Evolutionary conservation across 202 grass and related monocot species (phyloP).

Genomic region (Schoenoplectus tabernaemontani): DNA sequence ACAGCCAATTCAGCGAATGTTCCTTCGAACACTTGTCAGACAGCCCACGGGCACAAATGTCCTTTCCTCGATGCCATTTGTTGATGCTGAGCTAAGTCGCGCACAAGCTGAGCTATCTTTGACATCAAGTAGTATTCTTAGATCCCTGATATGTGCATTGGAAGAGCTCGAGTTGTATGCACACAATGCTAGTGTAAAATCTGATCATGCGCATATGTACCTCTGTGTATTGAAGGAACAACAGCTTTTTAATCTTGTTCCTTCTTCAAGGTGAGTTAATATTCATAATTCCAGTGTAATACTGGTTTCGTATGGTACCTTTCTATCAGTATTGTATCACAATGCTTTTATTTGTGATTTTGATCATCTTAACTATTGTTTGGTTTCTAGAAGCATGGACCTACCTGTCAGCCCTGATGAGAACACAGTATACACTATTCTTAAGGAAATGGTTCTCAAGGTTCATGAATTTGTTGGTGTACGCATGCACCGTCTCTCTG

Average conservation of each 20-base stretch:
- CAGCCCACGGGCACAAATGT: conserved; percentile 59
- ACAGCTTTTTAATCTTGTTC: conserved; percentile 63
- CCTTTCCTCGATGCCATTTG: conserved; percentile 25
- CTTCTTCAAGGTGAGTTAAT: conserved; percentile 68
- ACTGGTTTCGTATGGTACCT: conserved; percentile 17
- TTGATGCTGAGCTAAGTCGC: conserved; percentile 48
- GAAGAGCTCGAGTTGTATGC: conserved; percentile 92
- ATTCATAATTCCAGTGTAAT: conserved; percentile 9
- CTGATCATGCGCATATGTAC: conserved; percentile 94
- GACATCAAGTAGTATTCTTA: conserved; percentile 80
- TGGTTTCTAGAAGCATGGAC: conserved; percentile 47
- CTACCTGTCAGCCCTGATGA: conserved; percentile 49
- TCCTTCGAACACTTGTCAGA: conserved; percentile 85
- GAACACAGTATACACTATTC: conserved; percentile 44
- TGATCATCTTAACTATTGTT: neutral
- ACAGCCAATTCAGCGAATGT: conserved; percentile 68
- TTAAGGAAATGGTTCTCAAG: conserved; percentile 84
- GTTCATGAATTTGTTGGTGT: conserved; percentile 89
- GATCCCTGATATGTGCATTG: conserved; percentile 77
- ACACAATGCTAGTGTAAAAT: conserved; percentile 71
- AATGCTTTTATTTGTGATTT: neutral
- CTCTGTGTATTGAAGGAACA: conserved; percentile 75
- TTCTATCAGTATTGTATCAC: conserved; percentile 5
- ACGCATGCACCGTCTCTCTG: conserved; percentile 93
- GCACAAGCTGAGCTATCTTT: conserved; percentile 60